phyloP scores from a whole-genome alignment of 371 early-diverging fungal genomes.

The Actinomucor elegans region DNA sequence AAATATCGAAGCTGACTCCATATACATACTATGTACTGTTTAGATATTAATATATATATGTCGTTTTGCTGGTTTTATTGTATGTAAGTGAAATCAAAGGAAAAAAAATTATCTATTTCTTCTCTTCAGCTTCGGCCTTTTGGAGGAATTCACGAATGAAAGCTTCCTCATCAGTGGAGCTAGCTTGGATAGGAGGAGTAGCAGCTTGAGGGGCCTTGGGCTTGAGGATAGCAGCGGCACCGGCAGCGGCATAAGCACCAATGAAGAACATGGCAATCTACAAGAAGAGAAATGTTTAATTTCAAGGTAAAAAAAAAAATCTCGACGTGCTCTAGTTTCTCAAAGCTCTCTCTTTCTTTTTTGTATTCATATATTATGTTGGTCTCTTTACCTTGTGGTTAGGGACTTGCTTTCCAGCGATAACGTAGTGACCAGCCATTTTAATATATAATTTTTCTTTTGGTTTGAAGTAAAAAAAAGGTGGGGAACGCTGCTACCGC shows the following conservation, averaged over 20 bases:
- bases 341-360: too few relatives aligned
- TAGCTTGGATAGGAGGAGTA: constrained; percentile 68
- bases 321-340: too few relatives aligned
- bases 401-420: constrained; percentile 50
- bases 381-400: constrained; percentile 42
- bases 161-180: constrained; percentile 64
- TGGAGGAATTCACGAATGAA: constrained; percentile 71
- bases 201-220: constrained; percentile 48
- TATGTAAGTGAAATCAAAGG: neutral
- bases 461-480: constrained; percentile 4
- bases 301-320: too few relatives aligned
- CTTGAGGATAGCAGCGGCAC: constrained; percentile 40
- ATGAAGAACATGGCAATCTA: constrained; percentile 54
- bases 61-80: neutral
- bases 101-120: constrained; percentile 26
- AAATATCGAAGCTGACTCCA: too few relatives aligned
- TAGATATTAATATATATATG: too few relatives aligned
- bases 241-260: constrained; percentile 42
- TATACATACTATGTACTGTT: too few relatives aligned
- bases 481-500: constrained; percentile 2
- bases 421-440: constrained; percentile 57
- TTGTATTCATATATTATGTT: neutral
- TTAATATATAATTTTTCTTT: constrained; percentile 3
- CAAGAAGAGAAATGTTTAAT: neutral
- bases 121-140: constrained; percentile 62